phyloP scores from a whole-genome alignment of 768 basidiomycete genomes.

The Grammothele lineata region DNA sequence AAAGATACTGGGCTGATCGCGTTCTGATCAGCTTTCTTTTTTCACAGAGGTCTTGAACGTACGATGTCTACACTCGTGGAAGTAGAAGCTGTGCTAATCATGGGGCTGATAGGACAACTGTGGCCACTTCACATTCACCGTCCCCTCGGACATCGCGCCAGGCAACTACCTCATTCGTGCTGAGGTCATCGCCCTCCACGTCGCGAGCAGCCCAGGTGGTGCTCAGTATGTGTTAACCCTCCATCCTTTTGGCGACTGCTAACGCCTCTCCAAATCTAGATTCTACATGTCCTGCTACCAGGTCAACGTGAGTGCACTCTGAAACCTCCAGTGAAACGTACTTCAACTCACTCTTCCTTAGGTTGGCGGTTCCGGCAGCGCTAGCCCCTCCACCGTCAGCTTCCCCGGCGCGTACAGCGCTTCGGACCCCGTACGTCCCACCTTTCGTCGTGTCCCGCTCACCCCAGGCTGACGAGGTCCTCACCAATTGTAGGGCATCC shows the following conservation, averaged over 20 bases:
- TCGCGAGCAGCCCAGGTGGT: conserved; percentile 39
- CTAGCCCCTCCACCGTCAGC: conserved; percentile 35
- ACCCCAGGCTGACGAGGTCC: too few species aligned
- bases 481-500: conserved; percentile 33
- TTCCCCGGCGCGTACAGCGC: conserved; percentile 42
- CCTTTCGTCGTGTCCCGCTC: too few species aligned
- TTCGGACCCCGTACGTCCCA: conserved; percentile 25
- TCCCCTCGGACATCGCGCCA: conserved; percentile 37
- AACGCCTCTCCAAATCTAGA: conserved; percentile 10
- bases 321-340: background rate
- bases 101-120: conserved; percentile 49
- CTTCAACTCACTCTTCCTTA: background rate
- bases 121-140: conserved; percentile 49
- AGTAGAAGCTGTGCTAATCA: background rate
- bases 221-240: conserved; percentile 35
- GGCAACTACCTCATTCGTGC: conserved; percentile 48
- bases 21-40: too few species aligned
- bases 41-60: conserved; percentile 32
- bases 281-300: conserved; percentile 49
- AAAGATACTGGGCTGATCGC: too few species aligned
- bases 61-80: background rate
- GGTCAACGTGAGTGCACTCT: conserved; percentile 23
- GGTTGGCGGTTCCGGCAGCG: conserved; percentile 35
- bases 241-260: background rate
- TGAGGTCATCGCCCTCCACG: conserved; percentile 48